These are phyloP conservation scores for Neurospora hispaniola DNA, from an alignment of 495 filamentous ascomycete species.

Conservation along the genomic window DNA sequence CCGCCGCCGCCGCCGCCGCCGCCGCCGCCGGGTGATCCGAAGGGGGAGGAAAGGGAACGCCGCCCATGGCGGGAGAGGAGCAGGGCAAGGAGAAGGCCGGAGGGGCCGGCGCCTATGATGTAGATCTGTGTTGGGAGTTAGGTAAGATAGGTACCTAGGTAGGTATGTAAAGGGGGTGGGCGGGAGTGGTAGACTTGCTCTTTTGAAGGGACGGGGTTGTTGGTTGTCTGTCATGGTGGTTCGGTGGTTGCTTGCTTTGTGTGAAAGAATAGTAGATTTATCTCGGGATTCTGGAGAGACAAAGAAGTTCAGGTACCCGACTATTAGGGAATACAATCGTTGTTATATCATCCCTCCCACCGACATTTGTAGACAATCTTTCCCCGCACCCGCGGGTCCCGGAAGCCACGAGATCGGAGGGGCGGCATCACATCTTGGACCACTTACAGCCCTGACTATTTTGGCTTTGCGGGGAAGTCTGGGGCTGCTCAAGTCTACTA, in stretches of 20 bases:
- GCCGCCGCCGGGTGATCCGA: no score
- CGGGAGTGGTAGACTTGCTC: background rate
- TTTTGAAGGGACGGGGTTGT: background rate
- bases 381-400: background rate
- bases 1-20: slow-evolving; percentile 6
- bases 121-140: slow-evolving; percentile 11
- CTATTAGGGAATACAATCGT: no score
- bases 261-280: no score
- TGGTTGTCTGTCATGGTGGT: background rate
- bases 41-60: no score
- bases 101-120: slow-evolving; percentile 48
- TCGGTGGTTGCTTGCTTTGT: no score
- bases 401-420: background rate
- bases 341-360: no score
- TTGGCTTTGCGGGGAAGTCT: background rate
- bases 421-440: background rate
- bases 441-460: background rate
- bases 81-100: slow-evolving; percentile 46
- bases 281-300: no score
- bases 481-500: background rate
- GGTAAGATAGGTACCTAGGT: background rate
- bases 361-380: no score
- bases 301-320: no score
- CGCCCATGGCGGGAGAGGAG: slow-evolving; percentile 28
- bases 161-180: background rate